Base-by-base conservation (phyloP, 2,329 filamentous ascomycete species). In the Xylariaceae sp. region DNA sequence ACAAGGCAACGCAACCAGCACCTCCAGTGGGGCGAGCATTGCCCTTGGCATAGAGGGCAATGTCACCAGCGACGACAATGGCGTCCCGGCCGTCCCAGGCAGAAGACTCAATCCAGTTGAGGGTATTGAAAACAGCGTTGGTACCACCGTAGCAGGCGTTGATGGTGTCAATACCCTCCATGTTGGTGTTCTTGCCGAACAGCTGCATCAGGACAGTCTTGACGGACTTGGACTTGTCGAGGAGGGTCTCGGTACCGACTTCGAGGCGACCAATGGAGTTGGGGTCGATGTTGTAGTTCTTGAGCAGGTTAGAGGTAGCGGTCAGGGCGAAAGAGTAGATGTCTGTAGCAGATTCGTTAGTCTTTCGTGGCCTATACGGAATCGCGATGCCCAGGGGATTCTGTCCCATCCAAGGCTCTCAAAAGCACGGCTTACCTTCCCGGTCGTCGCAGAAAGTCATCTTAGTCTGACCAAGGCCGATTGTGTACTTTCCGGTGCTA, bases 361-460 rank as follows among this genome's bases (percentile, higher is more conserved):
- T 51, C 6, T 34, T 55, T 13, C 7, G 39, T n/a, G 9, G 23
- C n/a, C 4, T 13, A 35, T 39, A 23, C 45, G 56, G 48, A 10
- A 37, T 9, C 9, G 30, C 18, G 30, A 17, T 9, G 10, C 2
- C n/a, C 30, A 30, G 5, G 23, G 30, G 23, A 7, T 15, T 5
- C 42, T 18, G 23, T 4, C 11, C 5, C 42, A n/a, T 42, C 23
- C 5, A 17, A 34, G 23, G 37, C 18, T 10, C 9, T 10, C 9
- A 58, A 45, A 35, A 51, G 34, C 2, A 17, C 18, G 37, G 75
- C 80, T 75, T 75, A 92, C 89, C 89, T 80, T 94, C 90, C 73
- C 89, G 86, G 73, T 94, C 90, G 77, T 94, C 90, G 75, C 90
- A 93, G 79, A 94, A 94, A 81, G 86, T 88, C 90, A 94, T 94